Conservation (phyloP, 2,329 filamentous ascomycete genomes). For the Cladosporium sp. region DNA sequence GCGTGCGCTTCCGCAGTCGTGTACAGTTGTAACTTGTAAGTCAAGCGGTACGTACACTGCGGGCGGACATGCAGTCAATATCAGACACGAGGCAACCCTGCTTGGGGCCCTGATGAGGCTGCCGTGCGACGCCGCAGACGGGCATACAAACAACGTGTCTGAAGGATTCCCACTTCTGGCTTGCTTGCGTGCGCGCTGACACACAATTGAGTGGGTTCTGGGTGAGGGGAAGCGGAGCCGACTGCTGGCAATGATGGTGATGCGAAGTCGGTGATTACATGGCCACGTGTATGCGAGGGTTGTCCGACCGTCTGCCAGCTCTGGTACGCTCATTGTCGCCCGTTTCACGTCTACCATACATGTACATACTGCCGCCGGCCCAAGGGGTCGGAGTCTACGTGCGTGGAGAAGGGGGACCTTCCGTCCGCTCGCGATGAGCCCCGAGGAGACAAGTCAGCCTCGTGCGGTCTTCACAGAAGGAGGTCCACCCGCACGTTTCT, state of each 20-base stretch:
- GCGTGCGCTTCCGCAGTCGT: neutral
- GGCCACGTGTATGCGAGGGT: constrained; percentile 5
- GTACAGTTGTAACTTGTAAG: neutral
- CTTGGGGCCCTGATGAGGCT: neutral
- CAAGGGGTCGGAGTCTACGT: neutral
- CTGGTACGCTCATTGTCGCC: neutral
- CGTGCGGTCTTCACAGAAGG: neutral
- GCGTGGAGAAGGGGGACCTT: too few relatives aligned
- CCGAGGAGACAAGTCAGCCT: neutral
- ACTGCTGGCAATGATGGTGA: neutral
- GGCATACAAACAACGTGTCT: constrained; percentile 17
- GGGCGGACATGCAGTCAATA: constrained; percentile 16
- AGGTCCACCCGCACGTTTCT: constrained; percentile 2
- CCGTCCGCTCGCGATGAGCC: neutral
- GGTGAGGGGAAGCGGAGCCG: constrained; percentile 17
- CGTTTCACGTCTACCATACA: neutral
- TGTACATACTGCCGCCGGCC: neutral
- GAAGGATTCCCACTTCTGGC: neutral
- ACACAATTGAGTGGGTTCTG: constrained; percentile 1
- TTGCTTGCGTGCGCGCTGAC: constrained; percentile 7
- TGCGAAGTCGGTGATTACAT: constrained; percentile 3
- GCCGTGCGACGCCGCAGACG: constrained; percentile 13
- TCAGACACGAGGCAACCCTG: constrained; percentile 18
- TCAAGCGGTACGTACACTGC: constrained; percentile 5
- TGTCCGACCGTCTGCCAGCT: neutral